Conservation (phyloP, 768 basidiomycete genomes). For the Tylopilus subfusipes region DNA sequence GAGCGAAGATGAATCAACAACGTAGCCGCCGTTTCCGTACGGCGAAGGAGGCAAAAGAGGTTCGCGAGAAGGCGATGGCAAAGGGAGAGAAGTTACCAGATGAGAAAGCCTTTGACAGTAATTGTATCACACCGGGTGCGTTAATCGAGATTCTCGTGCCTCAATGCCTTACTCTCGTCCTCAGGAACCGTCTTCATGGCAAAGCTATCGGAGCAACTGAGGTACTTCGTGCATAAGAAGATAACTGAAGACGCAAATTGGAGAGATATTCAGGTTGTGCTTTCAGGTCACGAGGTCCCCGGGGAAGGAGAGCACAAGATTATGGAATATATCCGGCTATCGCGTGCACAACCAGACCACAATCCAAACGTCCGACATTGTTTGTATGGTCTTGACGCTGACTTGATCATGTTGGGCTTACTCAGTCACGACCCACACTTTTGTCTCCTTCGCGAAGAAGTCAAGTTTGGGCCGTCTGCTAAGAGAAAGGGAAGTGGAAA, state of each 20-base stretch:
- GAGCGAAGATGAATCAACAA: slow-evolving; percentile 99
- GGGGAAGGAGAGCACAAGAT: slow-evolving; percentile 99
- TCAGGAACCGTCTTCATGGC: slow-evolving; percentile 95
- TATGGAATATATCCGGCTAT: slow-evolving; percentile 96
- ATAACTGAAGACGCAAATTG: slow-evolving; percentile 96
- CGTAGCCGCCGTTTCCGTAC: slow-evolving; percentile 90
- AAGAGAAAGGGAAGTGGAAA: slow-evolving; percentile 65
- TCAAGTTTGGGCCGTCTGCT: slow-evolving; percentile 86
- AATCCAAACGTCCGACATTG: slow-evolving; percentile 97
- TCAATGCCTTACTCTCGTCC: background rate
- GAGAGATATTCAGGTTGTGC: slow-evolving; percentile 86
- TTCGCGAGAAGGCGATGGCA: slow-evolving; percentile 78
- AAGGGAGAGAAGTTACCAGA: slow-evolving; percentile 91
- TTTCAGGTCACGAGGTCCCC: slow-evolving; percentile 97
- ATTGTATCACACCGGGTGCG: slow-evolving; percentile 96
- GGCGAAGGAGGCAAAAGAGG: slow-evolving; percentile 87
- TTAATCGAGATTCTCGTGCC: background rate
- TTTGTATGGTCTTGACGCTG: slow-evolving; percentile 96
- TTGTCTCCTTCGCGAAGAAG: slow-evolving; percentile 95
- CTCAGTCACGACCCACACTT: slow-evolving; percentile 99
- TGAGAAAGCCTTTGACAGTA: slow-evolving; percentile 96
- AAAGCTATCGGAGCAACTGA: slow-evolving; percentile 83
- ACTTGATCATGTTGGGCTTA: slow-evolving; percentile 96
- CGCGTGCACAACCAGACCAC: slow-evolving; percentile 93
- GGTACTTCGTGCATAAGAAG: slow-evolving; percentile 98